These are phyloP conservation scores for Nectriaceae sp. DNA, from an alignment of 2,329 filamentous ascomycete genomes.

Conservation along the genomic window DNA sequence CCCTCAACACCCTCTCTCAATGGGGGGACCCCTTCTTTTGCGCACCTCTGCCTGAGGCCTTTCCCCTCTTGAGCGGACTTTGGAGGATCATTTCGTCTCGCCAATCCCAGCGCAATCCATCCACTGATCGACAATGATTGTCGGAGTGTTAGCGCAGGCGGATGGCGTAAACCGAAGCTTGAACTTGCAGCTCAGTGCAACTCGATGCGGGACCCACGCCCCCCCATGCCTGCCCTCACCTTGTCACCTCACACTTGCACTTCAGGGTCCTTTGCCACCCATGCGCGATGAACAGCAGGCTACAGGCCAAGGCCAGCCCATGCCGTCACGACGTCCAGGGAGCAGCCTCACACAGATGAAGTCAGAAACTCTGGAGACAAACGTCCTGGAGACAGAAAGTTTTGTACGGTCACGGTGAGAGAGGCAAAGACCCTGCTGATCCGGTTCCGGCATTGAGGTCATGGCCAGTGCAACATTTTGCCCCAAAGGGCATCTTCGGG, in stretches of 20 bases:
- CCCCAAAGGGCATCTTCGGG: too few species aligned
- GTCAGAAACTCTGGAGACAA: not conserved
- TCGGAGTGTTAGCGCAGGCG: conserved; percentile 23
- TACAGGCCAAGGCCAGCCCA: not conserved
- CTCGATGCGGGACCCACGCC: conserved; percentile 1
- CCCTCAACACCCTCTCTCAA: too few species aligned
- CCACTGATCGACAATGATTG: conserved; percentile 19
- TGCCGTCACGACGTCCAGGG: conserved; percentile 2
- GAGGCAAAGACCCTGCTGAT: conserved; percentile 29
- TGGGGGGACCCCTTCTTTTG: not conserved
- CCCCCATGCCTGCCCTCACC: conserved; percentile 7
- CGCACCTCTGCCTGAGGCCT: not conserved
- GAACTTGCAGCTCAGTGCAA: not conserved
- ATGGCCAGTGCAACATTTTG: conserved; percentile 13
- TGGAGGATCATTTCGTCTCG: not conserved
- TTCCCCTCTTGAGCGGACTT: not conserved
- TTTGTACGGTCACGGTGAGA: not conserved
- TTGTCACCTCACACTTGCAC: not conserved
- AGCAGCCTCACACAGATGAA: not conserved
- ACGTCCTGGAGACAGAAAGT: not conserved
- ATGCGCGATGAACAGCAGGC: not conserved
- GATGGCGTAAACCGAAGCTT: conserved; percentile 25
- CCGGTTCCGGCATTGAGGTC: conserved; percentile 22
- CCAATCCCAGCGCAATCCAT: too few species aligned
- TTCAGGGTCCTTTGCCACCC: conserved; percentile 25